Evolutionary conservation across 176 grass and related monocot species (phyloP).

Genomic region (Cenchrus fungigraminus): DNA sequence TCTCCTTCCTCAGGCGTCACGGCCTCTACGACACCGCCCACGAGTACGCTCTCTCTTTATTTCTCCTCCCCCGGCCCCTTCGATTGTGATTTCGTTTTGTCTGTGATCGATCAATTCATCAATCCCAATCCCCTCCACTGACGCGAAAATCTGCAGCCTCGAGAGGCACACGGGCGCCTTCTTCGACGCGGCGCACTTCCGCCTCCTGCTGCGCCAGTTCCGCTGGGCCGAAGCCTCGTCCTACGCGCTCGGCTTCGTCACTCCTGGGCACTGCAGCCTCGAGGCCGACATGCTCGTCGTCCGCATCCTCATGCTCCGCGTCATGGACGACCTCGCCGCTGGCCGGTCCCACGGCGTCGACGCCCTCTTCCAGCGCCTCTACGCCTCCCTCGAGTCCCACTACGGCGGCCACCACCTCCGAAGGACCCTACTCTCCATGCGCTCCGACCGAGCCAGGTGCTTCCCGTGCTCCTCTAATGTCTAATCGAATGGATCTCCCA

Average conservation of each 20-base stretch:
- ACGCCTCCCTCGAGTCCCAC: background rate
- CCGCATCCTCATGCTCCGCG: background rate
- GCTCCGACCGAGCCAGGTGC: background rate
- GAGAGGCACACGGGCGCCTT: background rate
- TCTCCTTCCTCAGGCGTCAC: slow-evolving; percentile 4
- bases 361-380: background rate
- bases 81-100: background rate
- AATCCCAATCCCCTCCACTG: background rate
- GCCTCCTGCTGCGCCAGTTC: background rate
- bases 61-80: too few species aligned
- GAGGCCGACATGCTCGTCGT: background rate
- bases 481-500: background rate
- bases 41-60: background rate
- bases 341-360: background rate
- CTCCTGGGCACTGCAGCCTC: background rate
- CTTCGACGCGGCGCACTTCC: slow-evolving; percentile 12
- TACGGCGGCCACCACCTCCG: background rate
- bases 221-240: background rate
- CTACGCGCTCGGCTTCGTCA: background rate
- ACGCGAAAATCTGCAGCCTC: background rate
- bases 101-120: background rate
- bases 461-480: background rate
- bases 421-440: background rate
- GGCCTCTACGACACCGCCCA: background rate
- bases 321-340: background rate